Evolutionary conservation across 164 flowering plant genomes (phyloP), one percentile per base, ranked within the genome.

Genomic region (Chimonanthus praecox): DNA sequence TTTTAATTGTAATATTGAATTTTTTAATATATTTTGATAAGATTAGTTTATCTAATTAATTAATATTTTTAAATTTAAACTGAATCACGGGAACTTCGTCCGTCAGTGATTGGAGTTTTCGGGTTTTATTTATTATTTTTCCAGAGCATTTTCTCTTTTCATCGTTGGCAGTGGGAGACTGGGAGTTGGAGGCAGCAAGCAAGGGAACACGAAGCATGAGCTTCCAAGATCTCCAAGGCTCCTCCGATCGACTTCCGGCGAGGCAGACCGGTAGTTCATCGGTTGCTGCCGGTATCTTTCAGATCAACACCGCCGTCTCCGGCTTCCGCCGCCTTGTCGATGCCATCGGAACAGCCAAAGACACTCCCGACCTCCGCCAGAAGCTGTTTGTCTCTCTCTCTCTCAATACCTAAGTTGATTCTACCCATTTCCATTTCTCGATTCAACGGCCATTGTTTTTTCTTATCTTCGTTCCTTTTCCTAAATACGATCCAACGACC

Each of bases 291-390:
- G 89, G 84, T 7, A 87, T 88, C 61, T 87, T 90, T 82, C 92
- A 90, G 87, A 88, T 88, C 81, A 90, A 87, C 73, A 88, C 94
- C 9, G 84, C 88, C 73, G 90, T 88, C 47, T 64, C 87, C 58
- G 82, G 79, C 10, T 90, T 90, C 73, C 90, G 88, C 11, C 85
- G 92, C 4, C 88, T 88, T 48, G 92, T 88, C 18, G 89, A 90
- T 51, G 76, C 83, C 61, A 76, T 90, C 73, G 92, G 94, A 8
- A 87, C 89, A 21, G 70, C 82, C 74, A 88, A 83, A 80, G 94
- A 90, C 83, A 90, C 94, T 72, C 84, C 90, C 45, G 92, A 90
- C 10, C 94, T 83, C 78, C 94, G 94, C n/a, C 84, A 70, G 64
- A 90, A 85, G 72, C 82, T 90, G 94, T 90, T 15, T 63, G 80